phyloP scores from a whole-genome alignment of 1,284 basidiomycete species.

The Caloboletus firmus region DNA sequence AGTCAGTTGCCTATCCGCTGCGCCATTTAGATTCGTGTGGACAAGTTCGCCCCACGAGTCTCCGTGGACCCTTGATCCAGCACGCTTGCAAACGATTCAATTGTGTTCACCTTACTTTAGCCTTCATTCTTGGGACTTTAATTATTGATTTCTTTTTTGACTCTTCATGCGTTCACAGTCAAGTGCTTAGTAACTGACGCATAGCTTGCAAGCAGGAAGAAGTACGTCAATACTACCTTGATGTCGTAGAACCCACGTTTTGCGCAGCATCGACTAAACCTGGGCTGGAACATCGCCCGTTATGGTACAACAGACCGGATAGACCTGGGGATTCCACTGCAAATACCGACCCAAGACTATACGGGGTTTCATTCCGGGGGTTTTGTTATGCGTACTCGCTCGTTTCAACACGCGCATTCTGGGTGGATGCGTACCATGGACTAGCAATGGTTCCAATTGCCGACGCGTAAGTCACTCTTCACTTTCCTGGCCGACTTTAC shows the following conservation, averaged over 20 bases:
- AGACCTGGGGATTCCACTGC: neutral
- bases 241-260: constrained; percentile 41
- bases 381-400: constrained; percentile 77
- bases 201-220: constrained; percentile 40
- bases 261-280: constrained; percentile 29
- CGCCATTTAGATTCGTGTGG: constrained; percentile 6
- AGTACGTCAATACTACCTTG: constrained; percentile 48
- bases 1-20: constrained; percentile 3
- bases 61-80: constrained; percentile 22
- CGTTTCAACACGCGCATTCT: constrained; percentile 84
- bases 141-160: constrained; percentile 8
- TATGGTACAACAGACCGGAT: neutral
- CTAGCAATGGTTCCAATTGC: constrained; percentile 88
- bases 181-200: constrained; percentile 17
- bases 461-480: constrained; percentile 62
- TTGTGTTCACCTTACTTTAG: constrained; percentile 10
- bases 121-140: constrained; percentile 5
- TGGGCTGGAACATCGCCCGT: constrained; percentile 1
- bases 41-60: constrained; percentile 4
- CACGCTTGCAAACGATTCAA: constrained; percentile 1
- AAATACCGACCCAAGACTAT: constrained; percentile 4
- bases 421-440: constrained; percentile 83
- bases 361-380: constrained; percentile 42
- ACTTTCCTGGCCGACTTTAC: constrained; percentile 2
- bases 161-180: constrained; percentile 8